Conservation (phyloP, 352 stramenopile genomes). For the Phytophthora ohioensis region DNA sequence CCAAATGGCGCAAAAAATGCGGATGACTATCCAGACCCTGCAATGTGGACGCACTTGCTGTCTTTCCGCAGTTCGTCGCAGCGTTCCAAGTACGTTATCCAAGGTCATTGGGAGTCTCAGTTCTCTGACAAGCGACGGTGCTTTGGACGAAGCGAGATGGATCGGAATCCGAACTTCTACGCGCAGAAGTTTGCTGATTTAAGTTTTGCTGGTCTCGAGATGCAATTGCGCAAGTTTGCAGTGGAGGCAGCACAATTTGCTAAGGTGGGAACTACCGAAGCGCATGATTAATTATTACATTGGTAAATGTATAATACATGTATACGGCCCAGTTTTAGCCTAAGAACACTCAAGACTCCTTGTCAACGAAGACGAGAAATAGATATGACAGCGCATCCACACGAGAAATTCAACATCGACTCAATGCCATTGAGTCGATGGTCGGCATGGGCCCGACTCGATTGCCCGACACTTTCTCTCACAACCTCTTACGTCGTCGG, state of each 20-base stretch:
- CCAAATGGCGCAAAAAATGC: background rate
- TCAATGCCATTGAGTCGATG: slow-evolving; percentile 43
- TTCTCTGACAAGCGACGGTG: slow-evolving; percentile 52
- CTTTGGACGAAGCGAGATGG: slow-evolving; percentile 43
- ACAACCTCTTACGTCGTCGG: slow-evolving; percentile 3
- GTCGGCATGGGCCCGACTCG: slow-evolving; percentile 50
- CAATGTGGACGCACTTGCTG: slow-evolving; percentile 66
- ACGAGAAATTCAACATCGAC: slow-evolving; percentile 27
- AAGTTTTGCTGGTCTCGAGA: slow-evolving; percentile 15
- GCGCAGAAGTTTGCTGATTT: slow-evolving; percentile 8
- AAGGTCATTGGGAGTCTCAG: slow-evolving; percentile 37
- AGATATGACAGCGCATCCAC: slow-evolving; percentile 14
- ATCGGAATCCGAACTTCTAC: background rate
- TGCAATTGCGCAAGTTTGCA: slow-evolving; percentile 9
- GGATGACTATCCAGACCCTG: slow-evolving; percentile 39
- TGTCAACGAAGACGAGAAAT: slow-evolving; percentile 35
- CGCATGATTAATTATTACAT: too few relatives aligned
- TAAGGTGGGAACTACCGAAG: background rate
- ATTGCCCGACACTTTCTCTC: background rate
- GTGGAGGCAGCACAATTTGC: slow-evolving; percentile 8
- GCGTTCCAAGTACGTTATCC: slow-evolving; percentile 48
- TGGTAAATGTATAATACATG: too few relatives aligned
- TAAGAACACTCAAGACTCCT: slow-evolving; percentile 53
- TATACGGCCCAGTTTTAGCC: too few relatives aligned
- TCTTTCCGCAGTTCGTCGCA: slow-evolving; percentile 50